phyloP scores from a whole-genome alignment of 331 rosid genomes.

The Erythrophleum ivorense region DNA sequence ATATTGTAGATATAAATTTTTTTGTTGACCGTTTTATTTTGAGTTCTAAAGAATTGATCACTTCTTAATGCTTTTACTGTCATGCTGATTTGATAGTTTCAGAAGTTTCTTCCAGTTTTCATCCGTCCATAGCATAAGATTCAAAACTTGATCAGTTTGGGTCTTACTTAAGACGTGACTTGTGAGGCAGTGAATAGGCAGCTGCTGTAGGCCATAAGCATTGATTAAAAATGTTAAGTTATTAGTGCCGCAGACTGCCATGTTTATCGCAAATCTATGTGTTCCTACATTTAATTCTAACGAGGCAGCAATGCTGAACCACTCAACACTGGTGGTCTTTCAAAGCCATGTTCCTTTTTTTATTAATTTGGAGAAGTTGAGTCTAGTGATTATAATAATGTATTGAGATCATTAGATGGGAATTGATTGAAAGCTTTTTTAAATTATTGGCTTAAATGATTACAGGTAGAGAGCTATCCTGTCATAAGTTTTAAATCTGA shows the following conservation, averaged over 20 bases:
- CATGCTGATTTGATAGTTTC: neutral
- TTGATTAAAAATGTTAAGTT: neutral
- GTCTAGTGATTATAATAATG: neutral
- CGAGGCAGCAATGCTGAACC: slow-evolving; percentile 6
- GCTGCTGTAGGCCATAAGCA: neutral
- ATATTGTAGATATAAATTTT: neutral
- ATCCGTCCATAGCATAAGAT: slow-evolving; percentile 11
- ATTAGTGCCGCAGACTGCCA: neutral
- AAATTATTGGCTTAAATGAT: neutral
- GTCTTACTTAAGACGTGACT: neutral
- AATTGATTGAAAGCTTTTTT: neutral
- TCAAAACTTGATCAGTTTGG: neutral
- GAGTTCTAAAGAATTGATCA: neutral
- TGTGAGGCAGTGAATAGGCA: slow-evolving; percentile 5
- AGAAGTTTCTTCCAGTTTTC: slow-evolving; percentile 19
- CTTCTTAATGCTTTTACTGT: slow-evolving; percentile 11
- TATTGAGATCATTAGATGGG: slow-evolving; percentile 1
- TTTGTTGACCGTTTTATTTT: neutral
- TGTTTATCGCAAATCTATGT: slow-evolving; percentile 1
- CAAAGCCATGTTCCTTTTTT: slow-evolving; percentile 6
- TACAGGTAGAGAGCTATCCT: neutral
- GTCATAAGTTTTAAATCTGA: neutral
- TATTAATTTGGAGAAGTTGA: slow-evolving; percentile 5
- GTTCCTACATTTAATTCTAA: slow-evolving; percentile 6
- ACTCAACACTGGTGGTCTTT: neutral